Evolutionary conservation across 2,329 filamentous ascomycete species (phyloP).

Genomic region (Xenosphaeropsis pyriputrescens): DNA sequence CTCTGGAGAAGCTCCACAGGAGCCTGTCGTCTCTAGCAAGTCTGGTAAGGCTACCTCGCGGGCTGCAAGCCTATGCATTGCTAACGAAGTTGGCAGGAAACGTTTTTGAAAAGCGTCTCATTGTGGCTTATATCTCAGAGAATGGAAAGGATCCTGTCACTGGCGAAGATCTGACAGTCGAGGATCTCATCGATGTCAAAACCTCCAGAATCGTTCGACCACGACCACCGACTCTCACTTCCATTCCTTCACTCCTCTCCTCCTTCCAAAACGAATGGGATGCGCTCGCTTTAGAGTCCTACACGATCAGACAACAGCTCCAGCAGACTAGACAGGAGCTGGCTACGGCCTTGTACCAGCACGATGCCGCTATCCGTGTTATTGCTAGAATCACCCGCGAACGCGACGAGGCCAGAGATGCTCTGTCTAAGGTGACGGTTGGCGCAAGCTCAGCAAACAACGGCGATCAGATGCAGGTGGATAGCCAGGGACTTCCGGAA

Average conservation of each 20-base stretch:
- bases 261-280: constrained; percentile 99
- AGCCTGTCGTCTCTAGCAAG: constrained; percentile 89
- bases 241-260: constrained; percentile 84
- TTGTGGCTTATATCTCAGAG: constrained; percentile 88
- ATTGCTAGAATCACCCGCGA: constrained; percentile 86
- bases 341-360: constrained; percentile 85
- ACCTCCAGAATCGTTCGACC: constrained; percentile 73
- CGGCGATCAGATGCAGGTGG: constrained; percentile 87
- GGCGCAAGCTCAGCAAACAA: constrained; percentile 36
- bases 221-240: constrained; percentile 84
- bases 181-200: constrained; percentile 83
- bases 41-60: constrained; percentile 47
- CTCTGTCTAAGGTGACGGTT: constrained; percentile 73
- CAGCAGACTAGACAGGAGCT: constrained; percentile 86
- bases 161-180: constrained; percentile 66
- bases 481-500: constrained; percentile 62
- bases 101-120: constrained; percentile 88
- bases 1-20: constrained; percentile 90
- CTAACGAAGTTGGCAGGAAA: constrained; percentile 38
- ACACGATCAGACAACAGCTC: constrained; percentile 79
- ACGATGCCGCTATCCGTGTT: constrained; percentile 91
- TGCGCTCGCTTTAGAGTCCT: constrained; percentile 78
- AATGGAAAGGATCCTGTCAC: constrained; percentile 86
- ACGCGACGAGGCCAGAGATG: constrained; percentile 81
- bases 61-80: constrained; percentile 5